A percentile compares a stretch with the other conserved stretches of the same genome.
Conservation (phyloP, 495 filamentous ascomycete genomes). For the Glarea lozoyensis region DNA sequence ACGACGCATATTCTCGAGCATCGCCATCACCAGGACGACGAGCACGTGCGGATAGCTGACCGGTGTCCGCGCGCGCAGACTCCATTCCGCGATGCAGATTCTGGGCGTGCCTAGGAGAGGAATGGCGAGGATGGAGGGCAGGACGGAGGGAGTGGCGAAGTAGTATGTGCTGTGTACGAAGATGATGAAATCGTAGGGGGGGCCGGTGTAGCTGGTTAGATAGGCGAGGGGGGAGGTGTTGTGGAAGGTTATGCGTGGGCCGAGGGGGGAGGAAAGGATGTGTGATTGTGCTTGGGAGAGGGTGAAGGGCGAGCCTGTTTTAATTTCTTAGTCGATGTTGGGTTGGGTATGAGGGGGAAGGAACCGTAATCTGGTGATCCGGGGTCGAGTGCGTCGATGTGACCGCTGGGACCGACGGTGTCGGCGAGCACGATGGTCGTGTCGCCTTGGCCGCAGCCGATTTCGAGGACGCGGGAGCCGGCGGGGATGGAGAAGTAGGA, state of each 20-base stretch:
- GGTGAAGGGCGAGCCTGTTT: conserved; percentile 23
- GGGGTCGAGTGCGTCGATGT: conserved; percentile 40
- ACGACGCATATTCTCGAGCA: conserved; percentile 13
- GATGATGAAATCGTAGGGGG: conserved; percentile 33
- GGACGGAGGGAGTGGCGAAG: conserved; percentile 31
- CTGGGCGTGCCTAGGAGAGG: conserved; percentile 17
- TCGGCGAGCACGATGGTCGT: conserved; percentile 37
- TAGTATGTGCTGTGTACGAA: conserved; percentile 44
- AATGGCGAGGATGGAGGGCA: conserved; percentile 19
- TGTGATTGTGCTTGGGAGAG: conserved; percentile 28
- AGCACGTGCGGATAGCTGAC: conserved; percentile 8
- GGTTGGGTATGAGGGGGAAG: too few relatives aligned
- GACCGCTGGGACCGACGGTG: conserved; percentile 31
- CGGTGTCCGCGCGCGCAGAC: conserved; percentile 1
- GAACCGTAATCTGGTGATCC: conserved; percentile 37
- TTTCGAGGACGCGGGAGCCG: conserved; percentile 36
- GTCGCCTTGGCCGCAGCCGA: conserved; percentile 48
- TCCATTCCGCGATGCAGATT: conserved; percentile 22
- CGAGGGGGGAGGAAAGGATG: conserved; percentile 27
- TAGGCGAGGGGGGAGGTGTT: conserved; percentile 20
- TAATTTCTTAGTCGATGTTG: conserved; percentile 1
- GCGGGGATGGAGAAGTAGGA: conserved; percentile 28
- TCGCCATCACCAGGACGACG: conserved; percentile 4
- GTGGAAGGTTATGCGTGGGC: conserved; percentile 32
- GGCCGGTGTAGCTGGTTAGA: conserved; percentile 17